These are phyloP conservation scores for Fusarium pininemorale DNA, from an alignment of 2,329 filamentous ascomycete genomes.

Conservation along the genomic window DNA sequence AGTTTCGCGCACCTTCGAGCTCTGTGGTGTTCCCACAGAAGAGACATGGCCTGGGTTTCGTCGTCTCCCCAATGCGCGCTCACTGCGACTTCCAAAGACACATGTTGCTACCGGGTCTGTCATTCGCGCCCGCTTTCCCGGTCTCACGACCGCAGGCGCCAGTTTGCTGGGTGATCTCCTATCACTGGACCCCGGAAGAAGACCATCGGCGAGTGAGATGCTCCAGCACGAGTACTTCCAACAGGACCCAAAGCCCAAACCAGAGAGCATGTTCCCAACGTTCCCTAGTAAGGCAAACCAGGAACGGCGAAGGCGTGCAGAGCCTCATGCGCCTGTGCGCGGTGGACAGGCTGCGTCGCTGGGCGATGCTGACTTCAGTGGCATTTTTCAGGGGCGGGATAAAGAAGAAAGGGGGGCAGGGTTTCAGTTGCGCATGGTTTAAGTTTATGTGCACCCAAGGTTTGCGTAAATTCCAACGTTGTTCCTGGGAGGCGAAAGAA, in stretches of 20 bases:
- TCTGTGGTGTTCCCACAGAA: slow-evolving; percentile 87
- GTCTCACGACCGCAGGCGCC: slow-evolving; percentile 79
- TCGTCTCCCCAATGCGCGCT: slow-evolving; percentile 85
- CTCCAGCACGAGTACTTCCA: slow-evolving; percentile 84
- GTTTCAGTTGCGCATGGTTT: slow-evolving; percentile 71
- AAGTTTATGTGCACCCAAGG: neutral
- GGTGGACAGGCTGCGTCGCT: slow-evolving; percentile 69
- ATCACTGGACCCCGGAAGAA: slow-evolving; percentile 74
- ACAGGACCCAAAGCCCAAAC: slow-evolving; percentile 90
- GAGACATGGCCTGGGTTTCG: slow-evolving; percentile 87
- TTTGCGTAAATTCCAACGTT: neutral
- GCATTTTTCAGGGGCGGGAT: slow-evolving; percentile 74
- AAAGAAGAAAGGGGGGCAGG: slow-evolving; percentile 72
- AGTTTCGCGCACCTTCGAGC: slow-evolving; percentile 84
- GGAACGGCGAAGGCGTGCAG: slow-evolving; percentile 77
- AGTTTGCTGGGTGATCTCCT: slow-evolving; percentile 75
- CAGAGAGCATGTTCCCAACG: slow-evolving; percentile 92
- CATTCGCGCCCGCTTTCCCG: slow-evolving; percentile 81
- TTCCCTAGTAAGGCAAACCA: slow-evolving; percentile 95
- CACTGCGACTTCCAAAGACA: slow-evolving; percentile 72
- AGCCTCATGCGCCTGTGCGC: slow-evolving; percentile 83
- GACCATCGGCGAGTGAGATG: slow-evolving; percentile 78
- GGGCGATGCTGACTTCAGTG: slow-evolving; percentile 70
- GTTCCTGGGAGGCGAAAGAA: neutral
- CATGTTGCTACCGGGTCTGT: slow-evolving; percentile 57